A percentile compares a stretch with the other conserved stretches of the same genome.
Conservation (phyloP, 1,284 basidiomycete species). For the Testicularia cyperi region DNA sequence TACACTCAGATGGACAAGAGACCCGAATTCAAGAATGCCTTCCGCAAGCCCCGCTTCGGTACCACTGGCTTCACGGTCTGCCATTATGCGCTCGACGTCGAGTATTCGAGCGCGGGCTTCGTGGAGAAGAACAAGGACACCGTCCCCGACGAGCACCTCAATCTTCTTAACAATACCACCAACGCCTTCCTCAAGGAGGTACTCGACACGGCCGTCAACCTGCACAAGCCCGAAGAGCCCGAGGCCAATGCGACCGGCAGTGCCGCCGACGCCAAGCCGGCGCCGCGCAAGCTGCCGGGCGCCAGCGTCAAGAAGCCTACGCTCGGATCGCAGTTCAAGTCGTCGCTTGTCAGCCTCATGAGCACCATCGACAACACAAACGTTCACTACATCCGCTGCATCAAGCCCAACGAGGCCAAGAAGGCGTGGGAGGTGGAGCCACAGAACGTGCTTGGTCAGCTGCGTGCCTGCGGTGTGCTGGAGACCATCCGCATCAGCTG, state of each 20-base stretch:
- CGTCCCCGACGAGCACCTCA: slow-evolving; percentile 95
- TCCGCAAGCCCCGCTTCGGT: slow-evolving; percentile 97
- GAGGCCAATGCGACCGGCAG: slow-evolving; percentile 8
- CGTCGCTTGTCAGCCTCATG: slow-evolving; percentile 90
- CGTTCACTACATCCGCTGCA: slow-evolving; percentile 98
- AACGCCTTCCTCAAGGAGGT: slow-evolving; percentile 94
- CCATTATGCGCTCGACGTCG: slow-evolving; percentile 96
- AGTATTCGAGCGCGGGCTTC: slow-evolving; percentile 97
- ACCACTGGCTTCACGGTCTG: slow-evolving; percentile 96
- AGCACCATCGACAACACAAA: slow-evolving; percentile 96
- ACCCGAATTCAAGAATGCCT: slow-evolving; percentile 81
- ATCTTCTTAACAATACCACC: slow-evolving; percentile 77
- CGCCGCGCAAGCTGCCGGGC: slow-evolving; percentile 61
- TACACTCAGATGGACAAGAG: slow-evolving; percentile 78
- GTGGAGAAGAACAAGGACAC: slow-evolving; percentile 99
- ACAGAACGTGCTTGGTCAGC: slow-evolving; percentile 90
- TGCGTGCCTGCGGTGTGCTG: slow-evolving; percentile 96
- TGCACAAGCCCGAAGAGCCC: slow-evolving; percentile 38
- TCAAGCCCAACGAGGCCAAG: slow-evolving; percentile 98
- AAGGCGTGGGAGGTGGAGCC: slow-evolving; percentile 95
- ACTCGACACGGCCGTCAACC: slow-evolving; percentile 66
- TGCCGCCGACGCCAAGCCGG: slow-evolving; percentile 24
- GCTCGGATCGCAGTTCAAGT: slow-evolving; percentile 97
- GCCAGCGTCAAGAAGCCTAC: slow-evolving; percentile 84
- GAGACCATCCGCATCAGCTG: slow-evolving; percentile 99